Percentiles rank a stretch among this genome's conserved stretches.
Conservation (phyloP, 306 rosid genomes). For the Prunus padus region DNA sequence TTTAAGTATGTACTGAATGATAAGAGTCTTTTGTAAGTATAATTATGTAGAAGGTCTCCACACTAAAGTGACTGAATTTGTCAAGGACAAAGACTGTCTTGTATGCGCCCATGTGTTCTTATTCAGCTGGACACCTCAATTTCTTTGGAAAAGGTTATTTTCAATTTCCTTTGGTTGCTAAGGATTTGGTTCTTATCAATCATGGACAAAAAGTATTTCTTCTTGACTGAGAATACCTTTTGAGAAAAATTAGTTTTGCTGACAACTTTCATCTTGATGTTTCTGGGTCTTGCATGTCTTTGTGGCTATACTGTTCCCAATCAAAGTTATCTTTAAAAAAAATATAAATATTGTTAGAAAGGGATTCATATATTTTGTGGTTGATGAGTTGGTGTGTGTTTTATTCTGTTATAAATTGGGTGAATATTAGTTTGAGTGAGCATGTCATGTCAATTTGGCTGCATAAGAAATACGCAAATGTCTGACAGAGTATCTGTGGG, state of each 20-base stretch:
- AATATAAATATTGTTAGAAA: neutral
- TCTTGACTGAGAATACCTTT: neutral
- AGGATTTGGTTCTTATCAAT: constrained; percentile 11
- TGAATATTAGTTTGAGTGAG: neutral
- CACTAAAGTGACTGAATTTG: constrained; percentile 94
- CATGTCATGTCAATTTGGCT: neutral
- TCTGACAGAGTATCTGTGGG: neutral
- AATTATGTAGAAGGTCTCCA: constrained; percentile 92
- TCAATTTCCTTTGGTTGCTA: constrained; percentile 2
- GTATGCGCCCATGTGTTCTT: constrained; percentile 86
- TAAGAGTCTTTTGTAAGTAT: constrained; percentile 54
- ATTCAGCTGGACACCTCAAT: constrained; percentile 80
- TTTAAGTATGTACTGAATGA: constrained; percentile 17
- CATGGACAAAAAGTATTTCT: neutral
- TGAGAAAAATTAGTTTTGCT: neutral
- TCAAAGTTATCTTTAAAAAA: too few relatives aligned
- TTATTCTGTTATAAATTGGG: constrained; percentile 1
- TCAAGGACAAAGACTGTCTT: constrained; percentile 84
- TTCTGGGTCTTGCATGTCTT: neutral
- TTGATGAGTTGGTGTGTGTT: neutral
- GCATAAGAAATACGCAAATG: neutral
- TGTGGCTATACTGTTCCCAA: neutral
- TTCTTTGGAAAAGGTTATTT: constrained; percentile 72
- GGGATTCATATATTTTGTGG: neutral
- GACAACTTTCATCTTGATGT: neutral